Conservation (phyloP, 176 grass and related monocot genomes). For the Rhynchospora breviuscula region DNA sequence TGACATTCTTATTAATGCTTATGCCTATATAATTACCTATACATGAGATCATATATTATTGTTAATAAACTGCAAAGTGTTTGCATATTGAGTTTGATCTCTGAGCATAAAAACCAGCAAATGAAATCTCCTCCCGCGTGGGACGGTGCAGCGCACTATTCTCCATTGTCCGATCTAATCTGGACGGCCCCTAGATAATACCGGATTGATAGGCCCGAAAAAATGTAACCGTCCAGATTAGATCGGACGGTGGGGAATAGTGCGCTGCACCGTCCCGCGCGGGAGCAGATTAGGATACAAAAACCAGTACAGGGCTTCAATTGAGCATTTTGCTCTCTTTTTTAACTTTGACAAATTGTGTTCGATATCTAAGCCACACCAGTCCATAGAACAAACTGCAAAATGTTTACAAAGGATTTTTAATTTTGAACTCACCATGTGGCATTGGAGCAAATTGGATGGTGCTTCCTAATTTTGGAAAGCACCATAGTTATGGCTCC, state of each 20-base stretch:
- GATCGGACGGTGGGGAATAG: too few species aligned
- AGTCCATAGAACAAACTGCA: too few species aligned
- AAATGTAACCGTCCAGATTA: too few species aligned
- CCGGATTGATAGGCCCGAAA: too few species aligned
- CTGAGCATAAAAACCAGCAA: background rate
- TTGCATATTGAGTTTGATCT: background rate
- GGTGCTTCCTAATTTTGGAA: conserved; percentile 17
- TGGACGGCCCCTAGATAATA: too few species aligned
- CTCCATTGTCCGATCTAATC: too few species aligned
- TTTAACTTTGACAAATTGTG: background rate
- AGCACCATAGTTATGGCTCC: conserved; percentile 4
- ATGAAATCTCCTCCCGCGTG: too few species aligned
- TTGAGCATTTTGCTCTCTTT: background rate
- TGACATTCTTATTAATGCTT: background rate
- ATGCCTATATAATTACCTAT: background rate
- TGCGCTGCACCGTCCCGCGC: too few species aligned
- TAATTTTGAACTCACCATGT: background rate
- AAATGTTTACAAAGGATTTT: too few species aligned
- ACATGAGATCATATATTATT: background rate
- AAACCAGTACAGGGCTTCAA: background rate
- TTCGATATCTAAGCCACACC: too few species aligned
- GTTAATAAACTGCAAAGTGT: background rate
- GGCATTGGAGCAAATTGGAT: conserved; percentile 13
- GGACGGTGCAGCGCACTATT: too few species aligned
- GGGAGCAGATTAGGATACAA: too few species aligned